Conservation (phyloP, 805 yeast genomes). For the Ogataea trehalophila region DNA sequence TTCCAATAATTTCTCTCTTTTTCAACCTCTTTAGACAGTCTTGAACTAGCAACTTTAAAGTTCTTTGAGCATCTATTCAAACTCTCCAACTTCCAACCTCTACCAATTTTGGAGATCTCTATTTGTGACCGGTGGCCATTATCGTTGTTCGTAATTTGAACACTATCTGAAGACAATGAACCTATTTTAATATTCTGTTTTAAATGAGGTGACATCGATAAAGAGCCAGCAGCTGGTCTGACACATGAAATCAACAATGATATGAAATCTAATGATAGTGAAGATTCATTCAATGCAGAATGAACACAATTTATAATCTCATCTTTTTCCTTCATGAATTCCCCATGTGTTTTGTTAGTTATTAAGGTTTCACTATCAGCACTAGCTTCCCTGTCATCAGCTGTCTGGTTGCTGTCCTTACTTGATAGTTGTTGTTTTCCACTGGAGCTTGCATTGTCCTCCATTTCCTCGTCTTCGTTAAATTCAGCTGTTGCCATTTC, state of each 20-base stretch:
- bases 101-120: slow-evolving; percentile 39
- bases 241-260: slow-evolving; percentile 75
- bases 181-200: slow-evolving; percentile 72
- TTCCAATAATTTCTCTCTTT: slow-evolving; percentile 71
- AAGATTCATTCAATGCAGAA: slow-evolving; percentile 81
- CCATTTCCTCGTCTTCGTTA: slow-evolving; percentile 1
- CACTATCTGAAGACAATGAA: slow-evolving; percentile 52
- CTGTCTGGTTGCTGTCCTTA: slow-evolving; percentile 16
- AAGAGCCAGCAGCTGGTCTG: slow-evolving; percentile 79
- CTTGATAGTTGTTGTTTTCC: slow-evolving; percentile 4
- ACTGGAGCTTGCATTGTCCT: slow-evolving; percentile 5
- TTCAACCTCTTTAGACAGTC: slow-evolving; percentile 48
- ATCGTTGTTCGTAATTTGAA: slow-evolving; percentile 24
- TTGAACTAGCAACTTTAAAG: slow-evolving; percentile 45
- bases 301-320: slow-evolving; percentile 50
- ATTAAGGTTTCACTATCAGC: not conserved
- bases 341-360: slow-evolving; percentile 25
- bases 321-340: slow-evolving; percentile 46
- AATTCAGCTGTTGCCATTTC: slow-evolving; percentile 34
- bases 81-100: slow-evolving; percentile 84
- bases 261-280: slow-evolving; percentile 81
- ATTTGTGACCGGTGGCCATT: slow-evolving; percentile 7
- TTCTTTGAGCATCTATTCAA: slow-evolving; percentile 49
- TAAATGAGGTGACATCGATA: slow-evolving; percentile 84
- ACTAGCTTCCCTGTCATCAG: slow-evolving; percentile 13